Base-by-base conservation (phyloP, 441 rosid species). In the Corymbia citriodora region DNA sequence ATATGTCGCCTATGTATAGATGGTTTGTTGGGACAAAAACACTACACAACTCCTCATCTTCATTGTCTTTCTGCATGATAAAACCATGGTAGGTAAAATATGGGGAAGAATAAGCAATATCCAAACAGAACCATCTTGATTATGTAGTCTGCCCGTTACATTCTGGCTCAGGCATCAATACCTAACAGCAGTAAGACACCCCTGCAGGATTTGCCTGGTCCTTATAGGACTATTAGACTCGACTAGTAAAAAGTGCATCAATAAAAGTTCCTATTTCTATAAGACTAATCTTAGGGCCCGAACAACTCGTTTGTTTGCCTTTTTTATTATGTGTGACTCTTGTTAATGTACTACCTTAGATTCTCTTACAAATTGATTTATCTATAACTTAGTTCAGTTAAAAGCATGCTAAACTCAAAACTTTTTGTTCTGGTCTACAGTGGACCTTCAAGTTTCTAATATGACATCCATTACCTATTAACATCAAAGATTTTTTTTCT, bases 11-110 rank as follows among this genome's bases (percentile, higher is more conserved):
- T 17, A 97, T 95, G 91, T 97, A 97, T 61, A 97, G 96, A 94
- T 97, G 99, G 92, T 97, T 97, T 86, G 99, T 97, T 52, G 99
- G 99, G 91, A 97, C 98, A 53, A 95, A 97, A 88, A 97, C 98
- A 92, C 99, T 95, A 87, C 97, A 97, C 88, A 97, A 91, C 92
- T 97, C 98, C 92, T 97, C 99, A 89, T 97, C 99, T 54, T 94
- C 98, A 92, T 94, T 94, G 87, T 97, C 97, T 91, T 93, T 94
- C 99, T 97, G 95, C 91, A 93, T 82, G 50, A 50, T 52, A 88
- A 50, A 50, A 91, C 89, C 33, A 48, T 49, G 10, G 18, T 23
- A 45, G 83, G 85, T 79, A 79, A 79, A 12, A 79, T 4, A 79
- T 12, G 29, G 7, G 3, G 85, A 45, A 79, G 52, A 40, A 40